Conservation (phyloP, 208 protist genomes). For the Acanthamoeba rhysodes region DNA sequence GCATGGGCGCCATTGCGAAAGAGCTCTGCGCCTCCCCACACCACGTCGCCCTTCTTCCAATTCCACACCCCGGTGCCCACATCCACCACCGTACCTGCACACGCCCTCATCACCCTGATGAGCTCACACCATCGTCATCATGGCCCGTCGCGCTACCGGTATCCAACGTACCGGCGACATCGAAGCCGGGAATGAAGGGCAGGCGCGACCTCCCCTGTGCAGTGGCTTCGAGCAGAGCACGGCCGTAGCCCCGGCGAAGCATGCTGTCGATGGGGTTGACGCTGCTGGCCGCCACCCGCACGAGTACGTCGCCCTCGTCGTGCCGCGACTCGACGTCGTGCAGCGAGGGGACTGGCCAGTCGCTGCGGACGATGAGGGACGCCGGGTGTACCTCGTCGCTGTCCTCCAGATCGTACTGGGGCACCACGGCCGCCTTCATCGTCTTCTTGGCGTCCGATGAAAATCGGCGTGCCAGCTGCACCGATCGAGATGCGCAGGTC, state of each 20-base stretch:
- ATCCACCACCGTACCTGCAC: conserved; percentile 43
- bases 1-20: conserved; percentile 59
- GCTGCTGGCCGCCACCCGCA: conserved; percentile 30
- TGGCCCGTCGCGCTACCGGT: background rate
- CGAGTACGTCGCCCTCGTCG: conserved; percentile 63
- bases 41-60: conserved; percentile 64
- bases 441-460: background rate
- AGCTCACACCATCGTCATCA: background rate
- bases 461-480: background rate
- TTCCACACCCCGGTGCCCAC: conserved; percentile 66
- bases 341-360: conserved; percentile 38
- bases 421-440: conserved; percentile 39
- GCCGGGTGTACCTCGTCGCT: conserved; percentile 6
- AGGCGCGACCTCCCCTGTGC: background rate
- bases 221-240: conserved; percentile 37
- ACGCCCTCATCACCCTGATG: background rate
- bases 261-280: conserved; percentile 72
- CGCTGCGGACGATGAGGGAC: background rate
- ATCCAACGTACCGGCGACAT: background rate
- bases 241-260: conserved; percentile 55
- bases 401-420: conserved; percentile 22
- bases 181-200: conserved; percentile 55
- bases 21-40: conserved; percentile 47
- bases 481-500: background rate
- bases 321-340: conserved; percentile 12